A percentile compares a stretch with the other conserved stretches of the same genome.
Conservation (phyloP, 352 stramenopile species). For the Pythium rhizo-oryzae region DNA sequence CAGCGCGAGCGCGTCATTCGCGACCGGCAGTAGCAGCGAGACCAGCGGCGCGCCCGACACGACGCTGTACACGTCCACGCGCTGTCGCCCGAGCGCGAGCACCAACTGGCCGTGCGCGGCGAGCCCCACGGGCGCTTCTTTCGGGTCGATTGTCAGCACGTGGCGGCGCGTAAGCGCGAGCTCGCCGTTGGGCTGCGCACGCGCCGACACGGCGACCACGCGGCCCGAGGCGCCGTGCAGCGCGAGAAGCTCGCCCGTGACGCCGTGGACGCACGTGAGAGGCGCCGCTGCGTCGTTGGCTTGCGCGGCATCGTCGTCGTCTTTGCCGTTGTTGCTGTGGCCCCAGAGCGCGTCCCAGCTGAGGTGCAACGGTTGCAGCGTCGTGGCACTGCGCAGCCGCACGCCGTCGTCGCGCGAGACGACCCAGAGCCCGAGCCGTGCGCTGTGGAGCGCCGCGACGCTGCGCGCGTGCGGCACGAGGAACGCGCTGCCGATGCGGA, state of each 20-base stretch:
- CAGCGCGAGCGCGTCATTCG: slow-evolving; percentile 26
- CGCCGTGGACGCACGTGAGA: slow-evolving; percentile 55
- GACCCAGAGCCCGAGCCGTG: slow-evolving; percentile 71
- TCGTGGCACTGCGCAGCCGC: slow-evolving; percentile 59
- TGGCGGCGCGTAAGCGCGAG: slow-evolving; percentile 7
- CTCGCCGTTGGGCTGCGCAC: neutral
- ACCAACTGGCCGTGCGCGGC: slow-evolving; percentile 52
- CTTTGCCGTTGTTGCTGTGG: too few relatives aligned
- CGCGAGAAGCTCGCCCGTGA: slow-evolving; percentile 77
- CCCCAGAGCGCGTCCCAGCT: slow-evolving; percentile 26
- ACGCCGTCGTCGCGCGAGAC: slow-evolving; percentile 54
- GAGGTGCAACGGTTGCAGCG: slow-evolving; percentile 43
- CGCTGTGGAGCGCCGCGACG: slow-evolving; percentile 44
- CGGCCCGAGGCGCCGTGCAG: slow-evolving; percentile 36
- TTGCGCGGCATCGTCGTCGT: too few relatives aligned
- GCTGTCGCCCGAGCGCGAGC: slow-evolving; percentile 24
- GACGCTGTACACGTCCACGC: slow-evolving; percentile 54
- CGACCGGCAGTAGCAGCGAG: slow-evolving; percentile 40
- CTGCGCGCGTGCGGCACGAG: slow-evolving; percentile 15
- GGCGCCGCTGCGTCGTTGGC: too few relatives aligned
- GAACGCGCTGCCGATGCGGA: slow-evolving; percentile 71
- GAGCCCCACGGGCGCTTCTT: slow-evolving; percentile 20
- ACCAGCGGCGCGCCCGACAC: slow-evolving; percentile 52
- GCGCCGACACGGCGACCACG: slow-evolving; percentile 45
- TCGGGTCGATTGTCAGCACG: slow-evolving; percentile 4